Evolutionary conservation across 2,329 filamentous ascomycete genomes (phyloP), one percentile per base, ranked within the genome.

Genomic region (Onygenales sp.): DNA sequence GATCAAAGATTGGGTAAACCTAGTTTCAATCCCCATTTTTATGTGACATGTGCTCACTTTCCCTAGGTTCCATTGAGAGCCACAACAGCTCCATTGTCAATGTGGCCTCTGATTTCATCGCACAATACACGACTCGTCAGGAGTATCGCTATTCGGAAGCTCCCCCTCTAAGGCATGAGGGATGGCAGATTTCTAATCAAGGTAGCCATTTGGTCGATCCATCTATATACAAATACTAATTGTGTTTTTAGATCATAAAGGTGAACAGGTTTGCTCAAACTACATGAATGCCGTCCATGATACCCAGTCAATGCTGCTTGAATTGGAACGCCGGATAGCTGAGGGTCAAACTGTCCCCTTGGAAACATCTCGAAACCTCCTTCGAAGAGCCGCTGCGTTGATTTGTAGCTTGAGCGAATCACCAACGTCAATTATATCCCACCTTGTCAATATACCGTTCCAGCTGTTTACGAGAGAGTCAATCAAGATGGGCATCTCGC

Each of bases 81-180:
- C 80, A 87, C 57, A 84, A 86, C 14, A 82, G 85, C 47, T 82
- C 82, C 52, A 82, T 82, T 57, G 85, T 96, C 67, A 95, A 97
- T 66, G 90, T 91, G 9, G 90, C 88, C 0, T 97, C 93, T 2
- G 92, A 97, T 66, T 95, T 98, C 62, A 83, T 98, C 65, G 90
- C 93, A 1, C 92, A 98, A 65, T 98, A 98, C 67, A 97, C 92
- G 3, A 94, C 90, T 31, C 86, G 93, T 39, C 94, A 98, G 67
- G 91, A 95, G 65, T 98, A 98, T 68, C 84, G 91, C 53, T 92
- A 92, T 64, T 83, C 89, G 9, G 89, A 95, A 65, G 80, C 83
- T 2, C 56, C 60, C 21, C 73, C 87, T 39, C 51, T 55, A 17
- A 54, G 59, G 33, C 51, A 46, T 17, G 36, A 56, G 37, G 52